Percentiles rank a stretch among this genome's conserved stretches.
Conservation (phyloP, 2,329 filamentous ascomycete genomes). For the Metarhizium brunneum region DNA sequence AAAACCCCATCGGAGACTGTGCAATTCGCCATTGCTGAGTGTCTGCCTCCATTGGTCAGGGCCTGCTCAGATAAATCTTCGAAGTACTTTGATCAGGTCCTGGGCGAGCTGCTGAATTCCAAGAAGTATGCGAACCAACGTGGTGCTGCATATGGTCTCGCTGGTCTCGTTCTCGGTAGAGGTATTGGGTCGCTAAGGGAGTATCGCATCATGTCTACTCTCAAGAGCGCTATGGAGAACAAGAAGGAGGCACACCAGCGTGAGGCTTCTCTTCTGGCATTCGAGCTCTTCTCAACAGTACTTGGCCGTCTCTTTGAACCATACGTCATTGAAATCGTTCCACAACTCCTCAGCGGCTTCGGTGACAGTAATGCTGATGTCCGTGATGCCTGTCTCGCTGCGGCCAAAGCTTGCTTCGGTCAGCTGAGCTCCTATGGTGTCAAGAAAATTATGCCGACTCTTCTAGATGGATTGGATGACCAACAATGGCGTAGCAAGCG, state of each 20-base stretch:
- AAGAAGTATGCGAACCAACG: slow-evolving; percentile 90
- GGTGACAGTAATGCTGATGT: slow-evolving; percentile 84
- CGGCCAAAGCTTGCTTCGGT: slow-evolving; percentile 89
- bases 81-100: slow-evolving; percentile 70
- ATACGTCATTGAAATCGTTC: slow-evolving; percentile 92
- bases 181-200: slow-evolving; percentile 76
- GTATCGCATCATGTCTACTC: slow-evolving; percentile 72
- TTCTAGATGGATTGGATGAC: slow-evolving; percentile 87
- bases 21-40: slow-evolving; percentile 92
- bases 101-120: slow-evolving; percentile 72
- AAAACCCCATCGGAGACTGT: slow-evolving; percentile 95
- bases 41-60: slow-evolving; percentile 80
- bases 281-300: slow-evolving; percentile 80
- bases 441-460: slow-evolving; percentile 83
- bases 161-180: slow-evolving; percentile 80
- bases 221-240: slow-evolving; percentile 80
- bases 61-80: slow-evolving; percentile 69
- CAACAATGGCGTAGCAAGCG: slow-evolving; percentile 98
- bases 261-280: slow-evolving; percentile 81
- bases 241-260: slow-evolving; percentile 87
- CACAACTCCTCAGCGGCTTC: slow-evolving; percentile 80
- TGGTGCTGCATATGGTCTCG: slow-evolving; percentile 89
- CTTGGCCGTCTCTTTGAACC: slow-evolving; percentile 88
- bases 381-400: slow-evolving; percentile 83
- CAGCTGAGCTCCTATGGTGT: slow-evolving; percentile 93